These are phyloP conservation scores for Volutella citrinella DNA, from an alignment of 2,329 filamentous ascomycete genomes.

Conservation along the genomic window DNA sequence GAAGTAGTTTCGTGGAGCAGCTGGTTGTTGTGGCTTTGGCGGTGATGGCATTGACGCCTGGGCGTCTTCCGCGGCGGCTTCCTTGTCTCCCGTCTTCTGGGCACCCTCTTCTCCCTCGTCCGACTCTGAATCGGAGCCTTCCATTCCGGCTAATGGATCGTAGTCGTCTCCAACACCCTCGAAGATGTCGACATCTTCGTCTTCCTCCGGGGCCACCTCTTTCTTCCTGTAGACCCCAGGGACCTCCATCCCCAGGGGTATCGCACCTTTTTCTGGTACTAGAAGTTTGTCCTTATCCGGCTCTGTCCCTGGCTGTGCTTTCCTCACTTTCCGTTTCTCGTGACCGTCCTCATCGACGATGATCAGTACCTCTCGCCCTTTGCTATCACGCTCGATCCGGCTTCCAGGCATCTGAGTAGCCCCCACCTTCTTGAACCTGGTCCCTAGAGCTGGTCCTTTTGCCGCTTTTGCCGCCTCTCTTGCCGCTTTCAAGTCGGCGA, in stretches of 20 bases:
- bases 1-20: conserved; percentile 58
- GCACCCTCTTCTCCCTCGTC: conserved; percentile 28
- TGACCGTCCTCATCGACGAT: conserved; percentile 64
- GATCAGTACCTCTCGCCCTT: conserved; percentile 62
- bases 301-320: conserved; percentile 40
- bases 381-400: conserved; percentile 59
- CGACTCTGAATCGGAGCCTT: conserved; percentile 41
- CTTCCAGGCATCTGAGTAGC: conserved; percentile 50
- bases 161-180: conserved; percentile 65
- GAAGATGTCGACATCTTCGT: conserved; percentile 63
- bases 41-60: conserved; percentile 50
- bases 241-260: conserved; percentile 64
- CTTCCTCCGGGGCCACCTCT: conserved; percentile 43
- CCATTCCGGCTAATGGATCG: conserved; percentile 61
- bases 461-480: conserved; percentile 57
- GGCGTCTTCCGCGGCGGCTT: no score
- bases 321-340: conserved; percentile 63
- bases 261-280: conserved; percentile 52
- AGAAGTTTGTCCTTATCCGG: conserved; percentile 39
- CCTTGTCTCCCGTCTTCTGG: conserved; percentile 17
- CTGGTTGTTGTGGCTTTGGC: conserved; percentile 36
- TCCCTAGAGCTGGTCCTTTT: conserved; percentile 50
- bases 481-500: conserved; percentile 64
- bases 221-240: conserved; percentile 55
- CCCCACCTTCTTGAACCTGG: conserved; percentile 65